These are phyloP conservation scores for Cadophora malorum DNA, from an alignment of 2,329 filamentous ascomycete species.

Conservation along the genomic window DNA sequence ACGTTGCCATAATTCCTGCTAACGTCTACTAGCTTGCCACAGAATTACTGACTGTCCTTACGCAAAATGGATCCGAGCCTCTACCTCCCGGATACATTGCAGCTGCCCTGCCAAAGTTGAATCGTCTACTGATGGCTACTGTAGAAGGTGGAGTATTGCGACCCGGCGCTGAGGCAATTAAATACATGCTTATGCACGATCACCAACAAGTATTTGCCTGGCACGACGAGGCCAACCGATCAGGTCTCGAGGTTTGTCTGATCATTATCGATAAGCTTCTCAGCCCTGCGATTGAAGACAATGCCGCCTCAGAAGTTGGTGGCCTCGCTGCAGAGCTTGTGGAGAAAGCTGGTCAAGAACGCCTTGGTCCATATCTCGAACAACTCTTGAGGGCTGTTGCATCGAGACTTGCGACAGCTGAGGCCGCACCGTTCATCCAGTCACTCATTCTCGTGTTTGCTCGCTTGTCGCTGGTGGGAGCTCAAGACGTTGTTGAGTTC, in stretches of 20 bases:
- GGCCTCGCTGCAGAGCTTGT: slow-evolving; percentile 93
- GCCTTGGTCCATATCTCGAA: slow-evolving; percentile 86
- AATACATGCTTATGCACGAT: slow-evolving; percentile 89
- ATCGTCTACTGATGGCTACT: slow-evolving; percentile 79
- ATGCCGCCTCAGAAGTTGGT: slow-evolving; percentile 94
- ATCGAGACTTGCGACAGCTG: slow-evolving; percentile 79
- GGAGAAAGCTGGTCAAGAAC: slow-evolving; percentile 91
- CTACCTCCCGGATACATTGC: slow-evolving; percentile 86
- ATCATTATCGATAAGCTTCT: slow-evolving; percentile 92
- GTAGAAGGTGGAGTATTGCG: slow-evolving; percentile 88
- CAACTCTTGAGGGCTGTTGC: slow-evolving; percentile 91
- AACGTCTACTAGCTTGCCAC: slow-evolving; percentile 67
- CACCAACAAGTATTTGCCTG: slow-evolving; percentile 88
- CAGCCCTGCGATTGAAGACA: slow-evolving; percentile 84
- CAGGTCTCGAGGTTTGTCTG: slow-evolving; percentile 85
- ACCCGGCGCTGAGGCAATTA: slow-evolving; percentile 83
- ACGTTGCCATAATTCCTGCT: slow-evolving; percentile 27
- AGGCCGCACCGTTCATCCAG: slow-evolving; percentile 90
- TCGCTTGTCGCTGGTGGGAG: slow-evolving; percentile 81
- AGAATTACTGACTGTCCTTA: slow-evolving; percentile 80
- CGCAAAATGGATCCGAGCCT: slow-evolving; percentile 83
- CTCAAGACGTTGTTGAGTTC: slow-evolving; percentile 91
- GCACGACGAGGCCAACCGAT: slow-evolving; percentile 80
- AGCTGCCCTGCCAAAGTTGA: slow-evolving; percentile 86
- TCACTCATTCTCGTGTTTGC: slow-evolving; percentile 96